Evolutionary conservation across 2,329 filamentous ascomycete species (phyloP), one percentile per base, ranked within the genome.

Genomic region (Arthrobotrys sphaeroides): DNA sequence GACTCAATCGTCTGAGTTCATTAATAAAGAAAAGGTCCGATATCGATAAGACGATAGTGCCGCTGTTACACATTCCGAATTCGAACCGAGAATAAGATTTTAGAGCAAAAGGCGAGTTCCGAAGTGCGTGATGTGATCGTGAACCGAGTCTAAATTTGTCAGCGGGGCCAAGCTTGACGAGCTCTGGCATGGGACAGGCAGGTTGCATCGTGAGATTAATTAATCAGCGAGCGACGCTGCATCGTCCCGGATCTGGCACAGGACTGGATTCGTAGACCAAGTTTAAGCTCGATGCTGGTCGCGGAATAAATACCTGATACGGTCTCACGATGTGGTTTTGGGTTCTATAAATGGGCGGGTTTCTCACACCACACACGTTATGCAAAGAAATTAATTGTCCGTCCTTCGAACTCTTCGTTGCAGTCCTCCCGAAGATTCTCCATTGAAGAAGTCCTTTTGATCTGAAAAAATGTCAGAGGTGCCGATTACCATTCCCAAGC

Each of bases 401-500:
- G n/a, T n/a, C n/a, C n/a, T n/a, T 31, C 5, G 16, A 60, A 2
- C 12, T 28, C 33, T n/a, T 42, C 12, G 13, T 59, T n/a, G 7
- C 26, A 60, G 9, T 60, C 36, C 7, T 43, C 26, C 36, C 22
- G 22, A 28, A 60, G 20, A n/a, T 42, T 42, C 9, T 20, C 47
- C 31, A 38, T 6, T 38, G 16, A 55, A 33, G 1, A 33, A 43
- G 36, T n/a, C 12, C 33, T 18, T 1, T 18, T 1, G 9, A 10
- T 43, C 3, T 13, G 20, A 18, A 49, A 45, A 12, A 26, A 72
- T 72, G 67, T 55, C 67, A n/a, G 33, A 55, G 10, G n/a, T 74
- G 26, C 43, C 69, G 10, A 74, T 74, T 24, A 74, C 69, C 0
- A 55, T 74, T 18, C 69, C 69, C 1, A 74, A 67, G 38, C 53